Evolutionary conservation across 2,329 filamentous ascomycete genomes (phyloP).

Genomic region (Colletotrichum graminicola): DNA sequence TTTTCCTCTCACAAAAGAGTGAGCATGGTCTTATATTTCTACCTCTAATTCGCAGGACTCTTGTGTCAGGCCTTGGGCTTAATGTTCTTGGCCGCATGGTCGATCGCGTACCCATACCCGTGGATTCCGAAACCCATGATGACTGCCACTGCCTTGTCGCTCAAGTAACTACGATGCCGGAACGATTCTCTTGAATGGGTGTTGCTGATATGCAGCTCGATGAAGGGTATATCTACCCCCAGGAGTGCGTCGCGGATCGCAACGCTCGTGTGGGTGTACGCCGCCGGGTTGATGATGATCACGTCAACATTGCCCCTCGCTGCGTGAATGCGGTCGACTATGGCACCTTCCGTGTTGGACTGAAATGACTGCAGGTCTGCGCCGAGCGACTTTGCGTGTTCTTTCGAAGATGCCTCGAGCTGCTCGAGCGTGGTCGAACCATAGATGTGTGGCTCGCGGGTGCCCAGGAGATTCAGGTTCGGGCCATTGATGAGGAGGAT

Average conservation of each 20-base stretch:
- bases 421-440: slow-evolving; percentile 76
- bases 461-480: slow-evolving; percentile 84
- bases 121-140: slow-evolving; percentile 76
- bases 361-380: slow-evolving; percentile 67
- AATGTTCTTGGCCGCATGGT: slow-evolving; percentile 63
- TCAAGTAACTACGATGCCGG: slow-evolving; percentile 77
- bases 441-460: slow-evolving; percentile 80
- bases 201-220: slow-evolving; percentile 84
- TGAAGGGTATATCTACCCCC: slow-evolving; percentile 77
- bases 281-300: slow-evolving; percentile 82
- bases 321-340: slow-evolving; percentile 79
- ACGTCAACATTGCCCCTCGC: slow-evolving; percentile 70
- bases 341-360: slow-evolving; percentile 82
- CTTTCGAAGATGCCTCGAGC: slow-evolving; percentile 64
- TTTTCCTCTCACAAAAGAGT: not conserved
- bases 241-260: slow-evolving; percentile 80
- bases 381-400: slow-evolving; percentile 63
- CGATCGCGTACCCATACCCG: slow-evolving; percentile 73
- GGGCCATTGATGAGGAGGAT: slow-evolving; percentile 84
- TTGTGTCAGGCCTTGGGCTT: slow-evolving; percentile 47
- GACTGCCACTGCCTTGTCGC: slow-evolving; percentile 80
- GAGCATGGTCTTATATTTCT: not conserved
- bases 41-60: no score
- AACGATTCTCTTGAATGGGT: slow-evolving; percentile 75
- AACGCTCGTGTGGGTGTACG: slow-evolving; percentile 81